Base-by-base conservation (phyloP, 495 filamentous ascomycete species). In the Aspergillus leporis region DNA sequence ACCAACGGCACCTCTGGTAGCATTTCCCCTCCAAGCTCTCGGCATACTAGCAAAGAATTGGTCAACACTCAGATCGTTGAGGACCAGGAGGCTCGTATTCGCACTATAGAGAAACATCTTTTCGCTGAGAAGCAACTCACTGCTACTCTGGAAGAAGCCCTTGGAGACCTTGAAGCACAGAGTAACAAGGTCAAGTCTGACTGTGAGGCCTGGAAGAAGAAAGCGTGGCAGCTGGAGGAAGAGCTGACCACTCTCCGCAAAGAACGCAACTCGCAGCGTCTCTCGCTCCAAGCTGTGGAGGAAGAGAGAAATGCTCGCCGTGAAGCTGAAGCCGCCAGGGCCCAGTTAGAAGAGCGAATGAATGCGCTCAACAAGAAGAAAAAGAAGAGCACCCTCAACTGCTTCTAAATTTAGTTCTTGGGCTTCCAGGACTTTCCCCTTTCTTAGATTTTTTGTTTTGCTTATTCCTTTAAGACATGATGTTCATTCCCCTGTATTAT, bases 101-200 rank as follows among this genome's bases (percentile, higher is more conserved):
- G 89, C 48, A 93, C 92, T 23, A 96, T 98, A 61, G 94, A 98
- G 79, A 97, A 97, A 79, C 92, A 98, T 69, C 84, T 98, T 31
- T 89, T 88, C 60, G 93, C 95, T 25, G 94, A 98, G 79, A 97
- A 96, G 71, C 93, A 98, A 68, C 86, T 98, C 25, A 98, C 93
- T 5, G 85, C 89, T 19, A 97, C 92, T 31, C 81, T 98, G 32
- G 94, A 98, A 69, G 93, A 98, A 75, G 95, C 94, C 23, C 82
- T 98, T 41, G 91, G 90, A 7, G 95, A 98, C 66, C 87, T 98
- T 18, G 94, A 98, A 73, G 78, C 83, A 50, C 90, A 93, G 62
- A 89, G 86, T 68, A 92, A 89, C 73, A 90, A 90, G 76, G 83
- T 89, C 74, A 95, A 93, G 79, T 69, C 74, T 16, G 94, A 98